These are phyloP conservation scores for Pythium vanterpoolii DNA, from an alignment of 352 stramenopile species.

Conservation along the genomic window DNA sequence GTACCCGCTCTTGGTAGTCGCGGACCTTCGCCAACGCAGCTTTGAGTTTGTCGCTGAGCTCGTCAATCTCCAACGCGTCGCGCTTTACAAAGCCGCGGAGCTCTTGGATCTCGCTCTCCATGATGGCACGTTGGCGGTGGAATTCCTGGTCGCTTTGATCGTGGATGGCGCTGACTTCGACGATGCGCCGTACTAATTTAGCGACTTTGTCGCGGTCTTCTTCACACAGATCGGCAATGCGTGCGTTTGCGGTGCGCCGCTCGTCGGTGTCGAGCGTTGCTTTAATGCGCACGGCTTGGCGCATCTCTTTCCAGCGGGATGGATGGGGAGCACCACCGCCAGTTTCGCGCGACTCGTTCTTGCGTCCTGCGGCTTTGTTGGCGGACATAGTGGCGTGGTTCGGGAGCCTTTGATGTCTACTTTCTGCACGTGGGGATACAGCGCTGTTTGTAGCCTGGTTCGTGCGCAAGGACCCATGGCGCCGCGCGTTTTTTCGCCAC, in stretches of 20 bases:
- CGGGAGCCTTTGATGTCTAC: not conserved
- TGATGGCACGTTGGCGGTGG: slow-evolving; percentile 26
- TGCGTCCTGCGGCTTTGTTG: slow-evolving; percentile 11
- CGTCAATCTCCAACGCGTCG: slow-evolving; percentile 45
- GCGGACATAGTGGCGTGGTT: slow-evolving; percentile 2
- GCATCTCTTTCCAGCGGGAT: slow-evolving; percentile 68
- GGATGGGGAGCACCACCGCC: slow-evolving; percentile 2
- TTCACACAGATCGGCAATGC: slow-evolving; percentile 66
- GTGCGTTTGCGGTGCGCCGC: slow-evolving; percentile 21
- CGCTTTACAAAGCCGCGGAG: slow-evolving; percentile 40
- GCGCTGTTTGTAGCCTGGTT: not conserved
- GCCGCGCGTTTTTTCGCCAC: slow-evolving; percentile 16
- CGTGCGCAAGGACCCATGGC: slow-evolving; percentile 8
- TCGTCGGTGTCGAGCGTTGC: slow-evolving; percentile 40
- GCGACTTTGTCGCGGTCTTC: slow-evolving; percentile 79
- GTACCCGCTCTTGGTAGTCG: slow-evolving; percentile 52
- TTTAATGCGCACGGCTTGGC: slow-evolving; percentile 57
- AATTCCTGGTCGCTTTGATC: slow-evolving; percentile 59
- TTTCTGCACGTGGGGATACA: not conserved
- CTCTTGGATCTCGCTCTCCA: slow-evolving; percentile 52
- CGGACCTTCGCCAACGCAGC: slow-evolving; percentile 36
- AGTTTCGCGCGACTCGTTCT: slow-evolving; percentile 10
- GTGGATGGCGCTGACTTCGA: slow-evolving; percentile 62
- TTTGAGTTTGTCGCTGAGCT: slow-evolving; percentile 48
- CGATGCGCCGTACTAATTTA: slow-evolving; percentile 69